Percentiles rank a stretch among this genome's conserved stretches.
These are phyloP conservation scores for Cryphonectria nitschkei DNA, from an alignment of 2,329 filamentous ascomycete species.

Conservation along the genomic window DNA sequence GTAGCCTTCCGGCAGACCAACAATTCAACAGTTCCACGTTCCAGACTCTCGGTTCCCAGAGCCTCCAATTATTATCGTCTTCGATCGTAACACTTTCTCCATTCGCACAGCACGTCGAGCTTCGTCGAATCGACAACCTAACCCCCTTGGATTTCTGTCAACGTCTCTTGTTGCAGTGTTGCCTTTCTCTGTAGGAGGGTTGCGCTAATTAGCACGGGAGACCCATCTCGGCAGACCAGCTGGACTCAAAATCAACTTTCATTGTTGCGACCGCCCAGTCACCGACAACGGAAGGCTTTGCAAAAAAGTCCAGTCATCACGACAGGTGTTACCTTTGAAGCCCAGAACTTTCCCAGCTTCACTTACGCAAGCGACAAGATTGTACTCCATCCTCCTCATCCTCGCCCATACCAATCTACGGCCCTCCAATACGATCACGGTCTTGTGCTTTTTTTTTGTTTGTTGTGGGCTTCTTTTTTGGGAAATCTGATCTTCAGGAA, in stretches of 20 bases:
- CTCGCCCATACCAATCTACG: conserved; percentile 11
- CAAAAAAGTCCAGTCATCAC: background rate
- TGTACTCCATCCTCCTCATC: background rate
- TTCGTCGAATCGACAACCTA: background rate
- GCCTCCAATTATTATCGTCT: background rate
- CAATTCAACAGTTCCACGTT: conserved; percentile 6
- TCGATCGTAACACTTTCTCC: conserved; percentile 6
- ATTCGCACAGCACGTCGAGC: conserved; percentile 1
- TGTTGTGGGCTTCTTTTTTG: conserved; percentile 20
- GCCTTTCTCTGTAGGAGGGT: background rate
- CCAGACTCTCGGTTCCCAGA: conserved; percentile 10
- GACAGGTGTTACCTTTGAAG: conserved; percentile 3
- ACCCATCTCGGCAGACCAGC: conserved; percentile 4
- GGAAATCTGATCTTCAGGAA: conserved; percentile 14
- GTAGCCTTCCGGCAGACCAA: conserved; percentile 11
- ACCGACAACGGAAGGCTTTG: conserved; percentile 5
- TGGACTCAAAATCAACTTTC: conserved; percentile 2
- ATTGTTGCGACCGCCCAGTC: background rate
- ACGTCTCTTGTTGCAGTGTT: background rate
- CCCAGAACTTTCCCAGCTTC: background rate
- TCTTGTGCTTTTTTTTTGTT: conserved; percentile 23
- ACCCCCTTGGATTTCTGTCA: background rate
- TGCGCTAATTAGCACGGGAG: conserved; percentile 14
- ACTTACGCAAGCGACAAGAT: background rate
- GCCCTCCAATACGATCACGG: background rate